Evolutionary conservation across 352 stramenopile genomes (phyloP).

Genomic region (Globisporangium perplexum): DNA sequence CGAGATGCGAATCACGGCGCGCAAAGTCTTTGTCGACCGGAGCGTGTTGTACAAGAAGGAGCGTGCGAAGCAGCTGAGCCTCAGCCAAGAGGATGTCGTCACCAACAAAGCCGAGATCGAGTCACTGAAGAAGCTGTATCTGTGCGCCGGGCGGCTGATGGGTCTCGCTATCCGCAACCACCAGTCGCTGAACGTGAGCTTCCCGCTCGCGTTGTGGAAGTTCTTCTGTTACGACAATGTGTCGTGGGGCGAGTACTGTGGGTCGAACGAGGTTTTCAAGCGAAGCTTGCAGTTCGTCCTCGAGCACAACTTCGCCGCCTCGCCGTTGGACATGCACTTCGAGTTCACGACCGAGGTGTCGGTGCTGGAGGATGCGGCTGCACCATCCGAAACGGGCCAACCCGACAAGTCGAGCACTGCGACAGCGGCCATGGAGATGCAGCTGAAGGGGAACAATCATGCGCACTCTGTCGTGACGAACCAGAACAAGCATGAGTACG

Average conservation of each 20-base stretch:
- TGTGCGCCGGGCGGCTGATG: conserved; percentile 52
- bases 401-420: background rate
- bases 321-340: conserved; percentile 59
- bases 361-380: conserved; percentile 45
- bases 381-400: background rate
- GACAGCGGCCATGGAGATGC: conserved; percentile 52
- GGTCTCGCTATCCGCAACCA: conserved; percentile 69
- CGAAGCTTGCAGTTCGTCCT: conserved; percentile 58
- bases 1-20: conserved; percentile 31
- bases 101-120: conserved; percentile 26
- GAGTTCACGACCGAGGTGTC: conserved; percentile 49
- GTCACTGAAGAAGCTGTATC: conserved; percentile 54
- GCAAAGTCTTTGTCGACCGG: conserved; percentile 21
- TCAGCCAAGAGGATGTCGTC: conserved; percentile 37
- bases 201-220: conserved; percentile 66
- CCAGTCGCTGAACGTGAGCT: conserved; percentile 48
- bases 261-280: conserved; percentile 46
- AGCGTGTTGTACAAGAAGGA: conserved; percentile 33
- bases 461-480: conserved; percentile 47
- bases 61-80: conserved; percentile 18
- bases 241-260: conserved; percentile 59
- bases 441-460: conserved; percentile 27
- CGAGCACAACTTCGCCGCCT: conserved; percentile 54
- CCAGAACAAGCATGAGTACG: conserved; percentile 61
- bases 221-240: conserved; percentile 45